Conservation (phyloP, 2,329 filamentous ascomycete genomes). For the Exophiala oligosperma region DNA sequence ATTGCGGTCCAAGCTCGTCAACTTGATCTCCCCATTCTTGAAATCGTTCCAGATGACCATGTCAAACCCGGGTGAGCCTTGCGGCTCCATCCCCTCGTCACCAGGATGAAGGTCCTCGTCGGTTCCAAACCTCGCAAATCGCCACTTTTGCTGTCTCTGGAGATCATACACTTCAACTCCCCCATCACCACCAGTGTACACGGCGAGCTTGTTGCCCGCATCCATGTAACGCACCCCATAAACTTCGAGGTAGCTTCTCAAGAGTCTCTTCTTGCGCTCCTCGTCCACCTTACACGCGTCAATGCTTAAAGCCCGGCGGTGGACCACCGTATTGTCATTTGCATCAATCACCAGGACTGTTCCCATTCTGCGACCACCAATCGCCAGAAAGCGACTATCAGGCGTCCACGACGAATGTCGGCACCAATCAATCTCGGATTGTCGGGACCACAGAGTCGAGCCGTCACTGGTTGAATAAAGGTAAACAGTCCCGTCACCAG, state of each 20-base stretch:
- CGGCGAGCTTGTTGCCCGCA: background rate
- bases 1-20: background rate
- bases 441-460: background rate
- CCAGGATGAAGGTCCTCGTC: background rate
- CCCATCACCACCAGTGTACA: slow-evolving; percentile 3
- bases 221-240: background rate
- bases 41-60: slow-evolving; percentile 3
- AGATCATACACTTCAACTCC: slow-evolving; percentile 4
- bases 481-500: slow-evolving; percentile 2
- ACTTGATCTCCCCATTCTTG: background rate
- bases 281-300: slow-evolving; percentile 1
- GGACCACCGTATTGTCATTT: background rate
- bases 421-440: background rate
- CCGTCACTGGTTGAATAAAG: background rate
- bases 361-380: background rate
- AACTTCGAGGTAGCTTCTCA: slow-evolving; percentile 2
- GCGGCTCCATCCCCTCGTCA: background rate
- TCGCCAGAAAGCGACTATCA: background rate
- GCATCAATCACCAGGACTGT: background rate
- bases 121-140: background rate
- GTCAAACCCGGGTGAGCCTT: background rate
- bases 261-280: slow-evolving; percentile 2
- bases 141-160: slow-evolving; percentile 1
- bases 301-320: background rate
- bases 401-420: background rate